Conservation (phyloP, 1,284 basidiomycete genomes). For the Cryptococcus hybrid region DNA sequence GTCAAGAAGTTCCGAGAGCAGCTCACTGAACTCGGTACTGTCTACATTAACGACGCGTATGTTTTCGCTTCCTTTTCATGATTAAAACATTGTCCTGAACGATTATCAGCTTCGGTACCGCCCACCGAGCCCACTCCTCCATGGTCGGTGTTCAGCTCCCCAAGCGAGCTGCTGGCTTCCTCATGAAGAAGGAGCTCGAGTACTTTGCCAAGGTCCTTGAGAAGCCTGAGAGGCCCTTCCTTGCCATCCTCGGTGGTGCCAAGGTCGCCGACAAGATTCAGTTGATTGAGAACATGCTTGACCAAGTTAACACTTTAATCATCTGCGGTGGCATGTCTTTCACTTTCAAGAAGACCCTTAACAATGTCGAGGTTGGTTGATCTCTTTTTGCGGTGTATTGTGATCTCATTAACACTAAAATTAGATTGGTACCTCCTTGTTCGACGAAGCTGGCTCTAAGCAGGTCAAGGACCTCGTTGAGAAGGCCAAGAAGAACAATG, state of each 20-base stretch:
- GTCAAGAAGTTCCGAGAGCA: constrained; percentile 82
- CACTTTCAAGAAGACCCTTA: constrained; percentile 96
- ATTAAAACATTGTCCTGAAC: neutral
- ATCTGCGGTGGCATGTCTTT: constrained; percentile 99
- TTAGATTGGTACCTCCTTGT: constrained; percentile 91
- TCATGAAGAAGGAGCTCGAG: constrained; percentile 99
- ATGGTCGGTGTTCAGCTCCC: constrained; percentile 96
- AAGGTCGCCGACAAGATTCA: constrained; percentile 99
- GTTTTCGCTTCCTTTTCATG: constrained; percentile 9
- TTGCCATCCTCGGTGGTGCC: constrained; percentile 97
- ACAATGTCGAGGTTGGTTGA: constrained; percentile 66
- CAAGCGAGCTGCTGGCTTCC: constrained; percentile 92
- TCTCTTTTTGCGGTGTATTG: neutral
- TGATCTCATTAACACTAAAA: neutral
- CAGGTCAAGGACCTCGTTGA: constrained; percentile 82
- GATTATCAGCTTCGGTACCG: constrained; percentile 80
- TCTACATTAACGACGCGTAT: constrained; percentile 94
- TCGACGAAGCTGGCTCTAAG: constrained; percentile 84
- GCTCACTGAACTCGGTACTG: constrained; percentile 89
- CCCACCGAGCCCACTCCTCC: constrained; percentile 96
- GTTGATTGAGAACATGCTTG: constrained; percentile 98
- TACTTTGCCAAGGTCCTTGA: constrained; percentile 98
- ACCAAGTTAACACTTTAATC: constrained; percentile 97
- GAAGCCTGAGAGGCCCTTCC: constrained; percentile 90
- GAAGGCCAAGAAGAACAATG: constrained; percentile 91